phyloP scores from a whole-genome alignment of 2,329 filamentous ascomycete genomes.

The Camptophora hylomeconis region DNA sequence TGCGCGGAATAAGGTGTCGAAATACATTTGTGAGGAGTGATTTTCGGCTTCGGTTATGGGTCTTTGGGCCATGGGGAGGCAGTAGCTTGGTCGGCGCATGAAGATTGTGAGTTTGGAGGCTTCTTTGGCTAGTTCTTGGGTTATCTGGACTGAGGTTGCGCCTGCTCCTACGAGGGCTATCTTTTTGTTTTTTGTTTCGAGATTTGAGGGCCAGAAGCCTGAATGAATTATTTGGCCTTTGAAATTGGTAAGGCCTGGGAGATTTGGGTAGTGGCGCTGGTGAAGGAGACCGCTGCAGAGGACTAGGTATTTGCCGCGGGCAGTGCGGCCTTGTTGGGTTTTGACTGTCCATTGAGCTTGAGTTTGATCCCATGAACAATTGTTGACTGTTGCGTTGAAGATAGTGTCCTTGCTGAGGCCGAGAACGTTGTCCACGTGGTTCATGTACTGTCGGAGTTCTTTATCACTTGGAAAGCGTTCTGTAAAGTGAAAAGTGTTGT shows the following conservation, averaged over 20 bases:
- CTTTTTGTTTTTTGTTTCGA: conserved; percentile 45
- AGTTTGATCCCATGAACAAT: conserved; percentile 22
- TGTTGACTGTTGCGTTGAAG: conserved; percentile 20
- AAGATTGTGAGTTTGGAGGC: conserved; percentile 39
- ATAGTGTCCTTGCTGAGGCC: conserved; percentile 26
- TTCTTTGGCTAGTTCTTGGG: conserved; percentile 44
- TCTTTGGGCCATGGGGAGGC: conserved; percentile 46
- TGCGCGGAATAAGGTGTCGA: conserved; percentile 40
- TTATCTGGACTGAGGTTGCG: conserved; percentile 50
- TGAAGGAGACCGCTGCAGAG: conserved; percentile 24
- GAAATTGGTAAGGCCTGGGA: conserved; percentile 45
- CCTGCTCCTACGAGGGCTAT: conserved; percentile 53
- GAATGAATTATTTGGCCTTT: conserved; percentile 48
- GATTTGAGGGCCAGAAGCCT: conserved; percentile 45
- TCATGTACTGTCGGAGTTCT: conserved; percentile 30
- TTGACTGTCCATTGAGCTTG: conserved; percentile 26
- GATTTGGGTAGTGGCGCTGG: conserved; percentile 45
- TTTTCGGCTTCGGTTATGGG: conserved; percentile 35
- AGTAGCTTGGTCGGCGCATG: conserved; percentile 54
- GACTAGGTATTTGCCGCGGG: conserved; percentile 12
- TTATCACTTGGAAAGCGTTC: conserved; percentile 26
- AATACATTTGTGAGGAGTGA: conserved; percentile 34
- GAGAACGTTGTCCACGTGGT: conserved; percentile 26
- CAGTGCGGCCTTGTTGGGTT: conserved; percentile 22
- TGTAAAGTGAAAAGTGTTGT: conserved; percentile 33